These are phyloP conservation scores for Mucor indicus DNA, from an alignment of 371 early-diverging fungal genomes.

Conservation along the genomic window DNA sequence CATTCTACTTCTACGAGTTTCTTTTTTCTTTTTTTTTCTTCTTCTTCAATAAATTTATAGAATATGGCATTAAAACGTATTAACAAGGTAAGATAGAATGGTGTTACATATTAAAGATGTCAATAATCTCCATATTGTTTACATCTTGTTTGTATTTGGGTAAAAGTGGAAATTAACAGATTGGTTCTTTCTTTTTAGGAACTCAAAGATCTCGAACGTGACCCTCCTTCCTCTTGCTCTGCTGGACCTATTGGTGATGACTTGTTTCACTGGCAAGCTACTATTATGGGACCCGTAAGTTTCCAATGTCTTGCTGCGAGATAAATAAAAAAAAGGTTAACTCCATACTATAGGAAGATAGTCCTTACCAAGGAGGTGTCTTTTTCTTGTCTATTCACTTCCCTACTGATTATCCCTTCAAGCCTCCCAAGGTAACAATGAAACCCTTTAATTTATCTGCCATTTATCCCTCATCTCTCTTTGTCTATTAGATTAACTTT, in stretches of 20 bases:
- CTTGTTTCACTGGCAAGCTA: conserved; percentile 93
- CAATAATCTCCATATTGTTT: no score
- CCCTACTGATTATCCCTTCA: conserved; percentile 99
- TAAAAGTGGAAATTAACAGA: no score
- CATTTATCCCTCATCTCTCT: neutral
- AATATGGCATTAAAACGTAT: neutral
- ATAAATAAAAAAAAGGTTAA: no score
- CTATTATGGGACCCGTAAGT: conserved; percentile 87
- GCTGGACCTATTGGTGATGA: conserved; percentile 93
- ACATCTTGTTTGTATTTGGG: no score
- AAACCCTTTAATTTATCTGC: neutral
- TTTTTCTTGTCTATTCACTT: conserved; percentile 98
- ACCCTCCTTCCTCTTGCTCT: conserved; percentile 93
- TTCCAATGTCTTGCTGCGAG: no score
- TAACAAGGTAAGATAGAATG: neutral
- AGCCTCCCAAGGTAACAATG: conserved; percentile 90
- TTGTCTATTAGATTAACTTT: conserved; percentile 74
- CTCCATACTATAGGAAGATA: conserved; percentile 35
- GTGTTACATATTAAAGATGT: neutral
- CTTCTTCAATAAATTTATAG: neutral
- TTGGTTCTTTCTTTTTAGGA: conserved; percentile 58
- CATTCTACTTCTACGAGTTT: no score
- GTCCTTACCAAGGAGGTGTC: conserved; percentile 86
- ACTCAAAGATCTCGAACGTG: conserved; percentile 92
- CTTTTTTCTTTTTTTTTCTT: no score